Conservation (phyloP, 805 yeast genomes). For the Monosporozyma aerobia region DNA sequence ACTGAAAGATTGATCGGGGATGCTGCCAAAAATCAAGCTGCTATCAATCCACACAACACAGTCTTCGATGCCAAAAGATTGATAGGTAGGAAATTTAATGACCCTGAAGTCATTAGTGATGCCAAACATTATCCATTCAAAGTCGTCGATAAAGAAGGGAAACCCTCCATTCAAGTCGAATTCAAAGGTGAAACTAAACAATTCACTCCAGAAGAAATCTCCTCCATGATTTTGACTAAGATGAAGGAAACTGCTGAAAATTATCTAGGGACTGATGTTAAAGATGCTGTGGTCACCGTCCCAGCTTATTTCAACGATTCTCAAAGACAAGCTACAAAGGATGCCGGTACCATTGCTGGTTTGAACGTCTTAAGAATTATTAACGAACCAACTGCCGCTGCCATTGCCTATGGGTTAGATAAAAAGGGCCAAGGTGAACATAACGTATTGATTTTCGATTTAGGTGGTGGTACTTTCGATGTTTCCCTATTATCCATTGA, state of each 20-base stretch:
- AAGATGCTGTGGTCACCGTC: conserved; percentile 89
- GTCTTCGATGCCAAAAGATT: conserved; percentile 88
- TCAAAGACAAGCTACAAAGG: conserved; percentile 97
- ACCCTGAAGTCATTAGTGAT: conserved; percentile 70
- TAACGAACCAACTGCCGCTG: conserved; percentile 97
- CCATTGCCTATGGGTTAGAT: conserved; percentile 91
- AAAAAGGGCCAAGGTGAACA: conserved; percentile 68
- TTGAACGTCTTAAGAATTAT: conserved; percentile 89
- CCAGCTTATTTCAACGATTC: conserved; percentile 97
- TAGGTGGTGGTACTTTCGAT: conserved; percentile 98
- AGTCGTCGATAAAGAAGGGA: conserved; percentile 62
- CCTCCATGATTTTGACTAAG: conserved; percentile 84
- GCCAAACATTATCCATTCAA: conserved; percentile 81
- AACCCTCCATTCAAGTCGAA: conserved; percentile 76
- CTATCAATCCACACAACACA: conserved; percentile 85
- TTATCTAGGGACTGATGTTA: conserved; percentile 69
- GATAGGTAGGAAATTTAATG: conserved; percentile 81
- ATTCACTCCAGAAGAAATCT: conserved; percentile 90
- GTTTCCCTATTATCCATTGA: conserved; percentile 84
- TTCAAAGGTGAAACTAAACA: conserved; percentile 76
- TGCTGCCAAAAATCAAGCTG: conserved; percentile 96
- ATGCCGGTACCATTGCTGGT: conserved; percentile 95
- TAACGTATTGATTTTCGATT: conserved; percentile 84
- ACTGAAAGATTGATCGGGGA: conserved; percentile 92
- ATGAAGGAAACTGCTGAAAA: conserved; percentile 90